These are phyloP conservation scores for Glycine soja DNA, from an alignment of 306 rosid genomes.

Conservation along the genomic window DNA sequence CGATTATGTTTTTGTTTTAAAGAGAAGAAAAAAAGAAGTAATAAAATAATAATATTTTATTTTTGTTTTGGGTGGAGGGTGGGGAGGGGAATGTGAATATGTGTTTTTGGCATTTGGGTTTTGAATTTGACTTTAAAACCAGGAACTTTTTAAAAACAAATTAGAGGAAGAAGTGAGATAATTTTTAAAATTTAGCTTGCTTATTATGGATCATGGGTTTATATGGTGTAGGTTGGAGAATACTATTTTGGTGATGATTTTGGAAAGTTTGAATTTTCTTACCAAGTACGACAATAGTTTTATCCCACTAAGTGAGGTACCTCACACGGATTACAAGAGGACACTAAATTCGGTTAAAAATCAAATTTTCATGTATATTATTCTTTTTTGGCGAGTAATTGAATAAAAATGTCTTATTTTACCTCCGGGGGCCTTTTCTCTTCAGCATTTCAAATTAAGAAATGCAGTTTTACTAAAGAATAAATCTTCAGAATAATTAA, in stretches of 20 bases:
- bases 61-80: not conserved
- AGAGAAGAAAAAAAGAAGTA: not conserved
- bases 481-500: not conserved
- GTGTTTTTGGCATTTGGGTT: constrained; percentile 11
- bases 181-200: not conserved
- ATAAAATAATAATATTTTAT: not conserved
- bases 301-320: not conserved
- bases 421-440: not conserved
- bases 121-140: not conserved
- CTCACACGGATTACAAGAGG: not conserved
- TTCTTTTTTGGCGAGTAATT: not conserved
- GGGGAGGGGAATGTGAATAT: not conserved
- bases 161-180: not conserved
- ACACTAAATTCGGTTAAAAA: not conserved
- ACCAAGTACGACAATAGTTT: not conserved
- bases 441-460: constrained; percentile 2
- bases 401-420: constrained; percentile 4
- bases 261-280: not conserved
- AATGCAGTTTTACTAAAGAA: not conserved
- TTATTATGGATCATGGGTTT: not conserved
- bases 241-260: not conserved
- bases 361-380: not conserved
- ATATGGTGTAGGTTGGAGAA: not conserved
- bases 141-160: not conserved
- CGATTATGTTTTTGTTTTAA: not conserved